Conservation (phyloP, 192 early-diverging fungal species). For the Chytriomyces hyalinus region DNA sequence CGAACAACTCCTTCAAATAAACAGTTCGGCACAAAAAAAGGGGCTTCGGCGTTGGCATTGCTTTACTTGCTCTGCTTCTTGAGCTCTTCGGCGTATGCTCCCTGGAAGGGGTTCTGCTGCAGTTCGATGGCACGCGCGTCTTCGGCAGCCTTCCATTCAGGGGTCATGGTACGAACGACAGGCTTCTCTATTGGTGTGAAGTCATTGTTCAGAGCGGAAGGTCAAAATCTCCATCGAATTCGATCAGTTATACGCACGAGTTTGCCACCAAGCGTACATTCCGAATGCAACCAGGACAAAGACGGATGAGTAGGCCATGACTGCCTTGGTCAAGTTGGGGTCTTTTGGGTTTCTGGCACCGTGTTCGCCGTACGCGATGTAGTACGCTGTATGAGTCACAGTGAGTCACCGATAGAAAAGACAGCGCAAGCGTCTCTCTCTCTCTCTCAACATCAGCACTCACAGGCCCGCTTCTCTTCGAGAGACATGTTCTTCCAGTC, state of each 20-base stretch:
- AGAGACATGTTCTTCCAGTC: slow-evolving; percentile 93
- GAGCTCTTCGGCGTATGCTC: slow-evolving; percentile 45
- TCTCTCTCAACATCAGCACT: background rate
- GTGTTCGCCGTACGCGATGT: slow-evolving; percentile 93
- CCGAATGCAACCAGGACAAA: slow-evolving; percentile 67
- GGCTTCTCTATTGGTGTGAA: slow-evolving; percentile 39
- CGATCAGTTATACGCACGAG: slow-evolving; percentile 26
- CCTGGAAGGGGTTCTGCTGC: slow-evolving; percentile 58
- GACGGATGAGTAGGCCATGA: slow-evolving; percentile 50
- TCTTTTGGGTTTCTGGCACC: slow-evolving; percentile 80
- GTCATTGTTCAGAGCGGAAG: background rate
- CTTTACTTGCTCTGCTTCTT: slow-evolving; percentile 36
- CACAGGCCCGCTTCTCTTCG: slow-evolving; percentile 96
- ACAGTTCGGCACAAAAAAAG: too few relatives aligned
- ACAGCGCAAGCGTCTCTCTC: background rate
- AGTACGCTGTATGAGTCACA: slow-evolving; percentile 69
- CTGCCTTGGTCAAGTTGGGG: slow-evolving; percentile 73
- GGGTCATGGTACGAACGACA: slow-evolving; percentile 41
- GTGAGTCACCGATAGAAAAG: background rate
- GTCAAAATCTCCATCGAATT: slow-evolving; percentile 1
- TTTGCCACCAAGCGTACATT: slow-evolving; percentile 46
- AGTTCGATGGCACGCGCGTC: slow-evolving; percentile 45
- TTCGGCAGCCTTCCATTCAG: slow-evolving; percentile 56
- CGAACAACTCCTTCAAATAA: too few relatives aligned
- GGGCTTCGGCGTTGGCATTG: too few relatives aligned